A percentile compares a stretch with the other conserved stretches of the same genome.
These are phyloP conservation scores for Chenopodium album DNA, from an alignment of 148 eudicot genomes.

Conservation along the genomic window DNA sequence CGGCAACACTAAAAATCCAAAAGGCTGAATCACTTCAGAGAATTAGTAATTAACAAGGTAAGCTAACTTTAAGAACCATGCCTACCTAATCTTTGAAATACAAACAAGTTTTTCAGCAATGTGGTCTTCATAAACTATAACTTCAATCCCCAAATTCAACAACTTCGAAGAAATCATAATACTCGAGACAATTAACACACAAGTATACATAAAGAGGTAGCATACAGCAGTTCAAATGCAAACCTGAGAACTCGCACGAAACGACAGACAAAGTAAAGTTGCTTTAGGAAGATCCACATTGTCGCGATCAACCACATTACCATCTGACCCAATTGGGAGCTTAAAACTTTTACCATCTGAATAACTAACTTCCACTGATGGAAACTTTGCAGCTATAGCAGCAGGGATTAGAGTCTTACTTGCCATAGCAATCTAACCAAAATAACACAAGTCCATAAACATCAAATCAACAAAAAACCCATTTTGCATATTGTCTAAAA, in stretches of 20 bases:
- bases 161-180: neutral
- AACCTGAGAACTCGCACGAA: constrained; percentile 93
- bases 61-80: neutral
- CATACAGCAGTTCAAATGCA: neutral
- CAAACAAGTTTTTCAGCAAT: neutral
- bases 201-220: neutral
- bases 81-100: neutral
- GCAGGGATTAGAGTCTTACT: constrained; percentile 70
- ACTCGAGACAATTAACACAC: neutral
- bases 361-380: constrained; percentile 59
- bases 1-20: neutral
- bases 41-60: neutral
- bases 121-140: neutral
- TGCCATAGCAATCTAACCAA: constrained; percentile 69
- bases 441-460: constrained; percentile 16
- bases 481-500: constrained; percentile 1
- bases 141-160: neutral
- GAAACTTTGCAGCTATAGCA: constrained; percentile 81
- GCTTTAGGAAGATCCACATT: constrained; percentile 55
- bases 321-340: constrained; percentile 56
- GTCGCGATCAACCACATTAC: constrained; percentile 31
- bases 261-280: constrained; percentile 71
- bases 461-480: constrained; percentile 18
- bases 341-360: constrained; percentile 57
- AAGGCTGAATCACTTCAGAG: neutral